These are phyloP conservation scores for Tricladium varicosporioides DNA, from an alignment of 2,329 filamentous ascomycete species.

Conservation along the genomic window DNA sequence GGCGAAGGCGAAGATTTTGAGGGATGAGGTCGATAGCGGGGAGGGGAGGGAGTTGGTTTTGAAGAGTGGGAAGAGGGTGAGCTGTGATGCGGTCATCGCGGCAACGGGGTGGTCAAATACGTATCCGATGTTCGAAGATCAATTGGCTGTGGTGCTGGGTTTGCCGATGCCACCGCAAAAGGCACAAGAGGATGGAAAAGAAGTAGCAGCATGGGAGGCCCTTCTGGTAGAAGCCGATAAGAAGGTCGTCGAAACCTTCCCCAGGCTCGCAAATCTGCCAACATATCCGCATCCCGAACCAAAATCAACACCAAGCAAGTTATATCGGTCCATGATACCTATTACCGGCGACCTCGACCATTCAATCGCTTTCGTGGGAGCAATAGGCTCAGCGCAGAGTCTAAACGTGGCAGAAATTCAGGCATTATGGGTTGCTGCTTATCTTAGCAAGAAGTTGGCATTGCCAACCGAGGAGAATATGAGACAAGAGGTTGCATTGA, in stretches of 20 bases:
- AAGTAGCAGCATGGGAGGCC: conserved; percentile 20
- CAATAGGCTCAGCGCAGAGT: conserved; percentile 2
- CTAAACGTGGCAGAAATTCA: conserved; percentile 10
- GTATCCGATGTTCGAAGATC: conserved; percentile 19
- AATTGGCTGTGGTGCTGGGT: conserved; percentile 3
- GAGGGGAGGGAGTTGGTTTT: conserved; percentile 1
- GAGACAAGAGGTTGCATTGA: conserved; percentile 10
- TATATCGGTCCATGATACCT: conserved; percentile 3
- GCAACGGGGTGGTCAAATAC: conserved; percentile 24
- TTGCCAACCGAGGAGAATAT: conserved; percentile 3
- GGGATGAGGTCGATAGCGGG: conserved; percentile 3
- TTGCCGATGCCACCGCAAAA: conserved; percentile 4
- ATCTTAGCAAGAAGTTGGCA: background rate
- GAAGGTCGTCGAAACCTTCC: conserved; percentile 23
- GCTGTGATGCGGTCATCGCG: conserved; percentile 10
- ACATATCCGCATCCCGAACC: background rate
- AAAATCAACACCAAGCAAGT: conserved; percentile 6
- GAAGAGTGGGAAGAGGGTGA: conserved; percentile 5
- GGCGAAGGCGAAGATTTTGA: background rate
- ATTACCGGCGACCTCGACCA: conserved; percentile 1
- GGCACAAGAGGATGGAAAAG: conserved; percentile 12
- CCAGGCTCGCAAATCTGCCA: conserved; percentile 26
- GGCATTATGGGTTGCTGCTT: conserved; percentile 13
- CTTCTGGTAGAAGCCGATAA: conserved; percentile 24
- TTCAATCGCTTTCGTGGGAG: conserved; percentile 5